phyloP scores from a whole-genome alignment of 345 rosid species.

The Eutrema yunnanense region DNA sequence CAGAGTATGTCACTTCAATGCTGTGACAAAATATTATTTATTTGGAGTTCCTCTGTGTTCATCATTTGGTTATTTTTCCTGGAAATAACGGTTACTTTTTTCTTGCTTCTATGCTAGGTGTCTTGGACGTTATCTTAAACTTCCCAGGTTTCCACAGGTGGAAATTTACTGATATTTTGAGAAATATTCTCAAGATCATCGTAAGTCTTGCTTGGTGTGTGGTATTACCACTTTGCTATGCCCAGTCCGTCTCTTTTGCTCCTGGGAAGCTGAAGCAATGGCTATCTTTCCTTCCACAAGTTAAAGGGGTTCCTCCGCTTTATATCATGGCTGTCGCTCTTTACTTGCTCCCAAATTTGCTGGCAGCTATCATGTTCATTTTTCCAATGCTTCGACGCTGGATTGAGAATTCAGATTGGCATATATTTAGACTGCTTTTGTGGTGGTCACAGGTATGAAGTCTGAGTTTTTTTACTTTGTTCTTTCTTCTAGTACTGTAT shows the following conservation, averaged over 20 bases:
- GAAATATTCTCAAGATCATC: conserved; percentile 68
- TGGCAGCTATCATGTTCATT: conserved; percentile 74
- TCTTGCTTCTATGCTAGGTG: conserved; percentile 42
- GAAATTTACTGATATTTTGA: conserved; percentile 70
- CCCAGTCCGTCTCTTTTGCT: conserved; percentile 45
- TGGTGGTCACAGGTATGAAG: conserved; percentile 97
- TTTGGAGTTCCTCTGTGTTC: conserved; percentile 6
- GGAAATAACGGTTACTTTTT: conserved; percentile 12
- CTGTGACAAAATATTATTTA: background rate
- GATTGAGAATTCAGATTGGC: conserved; percentile 99
- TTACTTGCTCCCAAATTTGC: conserved; percentile 76
- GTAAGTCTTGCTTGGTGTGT: conserved; percentile 73
- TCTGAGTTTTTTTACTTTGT: background rate
- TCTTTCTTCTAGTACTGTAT: conserved; percentile 5
- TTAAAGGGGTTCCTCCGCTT: conserved; percentile 65
- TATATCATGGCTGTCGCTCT: conserved; percentile 71
- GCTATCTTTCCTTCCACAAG: conserved; percentile 54
- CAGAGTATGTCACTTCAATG: conserved; percentile 51
- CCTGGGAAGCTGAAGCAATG: conserved; percentile 38
- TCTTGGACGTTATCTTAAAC: conserved; percentile 80
- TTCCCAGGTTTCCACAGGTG: conserved; percentile 94
- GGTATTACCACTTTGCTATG: conserved; percentile 71
- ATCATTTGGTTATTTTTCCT: conserved; percentile 5
- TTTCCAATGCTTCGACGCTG: conserved; percentile 96
- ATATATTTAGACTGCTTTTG: conserved; percentile 69